These are phyloP conservation scores for Erysiphe pulchra DNA, from an alignment of 2,329 filamentous ascomycete species.

Conservation along the genomic window DNA sequence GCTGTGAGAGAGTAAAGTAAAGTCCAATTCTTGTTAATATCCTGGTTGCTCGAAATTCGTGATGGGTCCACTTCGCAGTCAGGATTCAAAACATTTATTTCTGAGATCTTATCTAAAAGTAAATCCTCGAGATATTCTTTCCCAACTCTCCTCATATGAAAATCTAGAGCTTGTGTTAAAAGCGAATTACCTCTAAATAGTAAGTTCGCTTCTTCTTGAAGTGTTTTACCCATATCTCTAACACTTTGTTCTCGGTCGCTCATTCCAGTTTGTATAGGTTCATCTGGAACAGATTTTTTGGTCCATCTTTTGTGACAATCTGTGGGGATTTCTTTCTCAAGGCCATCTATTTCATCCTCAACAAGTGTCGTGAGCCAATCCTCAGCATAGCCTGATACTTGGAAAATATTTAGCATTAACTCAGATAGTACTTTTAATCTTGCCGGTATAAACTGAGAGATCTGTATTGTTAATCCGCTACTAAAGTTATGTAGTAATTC, in stretches of 20 bases:
- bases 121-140: conserved; percentile 81
- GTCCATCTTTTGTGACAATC: conserved; percentile 44
- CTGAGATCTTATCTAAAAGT: conserved; percentile 57
- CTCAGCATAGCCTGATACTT: conserved; percentile 58
- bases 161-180: conserved; percentile 76
- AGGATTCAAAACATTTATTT: conserved; percentile 74
- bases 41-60: conserved; percentile 37
- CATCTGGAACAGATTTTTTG: conserved; percentile 42
- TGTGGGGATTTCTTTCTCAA: conserved; percentile 54
- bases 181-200: conserved; percentile 89
- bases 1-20: conserved; percentile 52
- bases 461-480: conserved; percentile 60
- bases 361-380: conserved; percentile 88
- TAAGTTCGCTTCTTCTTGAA: conserved; percentile 73
- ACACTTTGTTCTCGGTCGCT: conserved; percentile 47
- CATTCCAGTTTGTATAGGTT: conserved; percentile 28
- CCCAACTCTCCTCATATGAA: conserved; percentile 83
- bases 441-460: conserved; percentile 52
- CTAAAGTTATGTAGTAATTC: conserved; percentile 68
- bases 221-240: conserved; percentile 51
- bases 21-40: conserved; percentile 63
- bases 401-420: conserved; percentile 77
- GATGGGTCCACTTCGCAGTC: conserved; percentile 92
- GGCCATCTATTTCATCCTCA: conserved; percentile 90
- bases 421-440: conserved; percentile 64